Base-by-base conservation (phyloP, 2,329 filamentous ascomycete genomes). In the Sclerotiophoma versabilis region DNA sequence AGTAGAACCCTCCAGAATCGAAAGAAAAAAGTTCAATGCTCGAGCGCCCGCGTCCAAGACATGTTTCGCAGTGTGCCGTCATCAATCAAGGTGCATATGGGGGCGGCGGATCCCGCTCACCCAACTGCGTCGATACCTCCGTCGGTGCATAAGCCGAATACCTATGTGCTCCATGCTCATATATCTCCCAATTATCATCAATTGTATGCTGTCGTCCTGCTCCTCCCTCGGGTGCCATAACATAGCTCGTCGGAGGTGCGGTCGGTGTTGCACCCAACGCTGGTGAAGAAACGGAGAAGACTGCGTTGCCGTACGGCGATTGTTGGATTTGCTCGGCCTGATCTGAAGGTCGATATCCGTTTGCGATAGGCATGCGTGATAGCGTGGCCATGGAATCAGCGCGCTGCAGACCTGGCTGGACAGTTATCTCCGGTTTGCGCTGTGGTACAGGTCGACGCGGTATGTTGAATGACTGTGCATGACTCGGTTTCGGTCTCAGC, bases 321-420 rank as follows among this genome's bases (percentile, higher is more conserved):
- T 51, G 61, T 34, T 41, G 55, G 5, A 22, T 33, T 10, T 58
- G 56, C 8, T 46, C 38, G 9, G 46, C 5, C 1, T 56, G 15
- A 29, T 66, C 56, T 17, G 58, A 56, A 8, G 68, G 68, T 25
- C 64, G 59, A 17, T 53, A 64, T 7, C 71, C 71, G 42, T 74
- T 67, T 8, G 71, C 70, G 23, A 74, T 65, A 12, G 70, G 70
- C 69, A 74, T 74, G 36, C 65, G 61, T 10, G 69, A 72, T 17
- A 74, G 47, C 2, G 68, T 74, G 9, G 70, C 68, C 38, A 70
- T 71, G 5, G 70, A 72, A 27, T 73, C 68, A 22, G 62, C 59
- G 17, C 71, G 70, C 44, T 71, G 64, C 14, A 73, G 63, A 8
- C 58, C 57, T 6, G 71, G 70, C 34, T 70, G 64, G 20, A 72